Conservation (phyloP, 345 rosid species). For the Moricandia moricandioides region DNA sequence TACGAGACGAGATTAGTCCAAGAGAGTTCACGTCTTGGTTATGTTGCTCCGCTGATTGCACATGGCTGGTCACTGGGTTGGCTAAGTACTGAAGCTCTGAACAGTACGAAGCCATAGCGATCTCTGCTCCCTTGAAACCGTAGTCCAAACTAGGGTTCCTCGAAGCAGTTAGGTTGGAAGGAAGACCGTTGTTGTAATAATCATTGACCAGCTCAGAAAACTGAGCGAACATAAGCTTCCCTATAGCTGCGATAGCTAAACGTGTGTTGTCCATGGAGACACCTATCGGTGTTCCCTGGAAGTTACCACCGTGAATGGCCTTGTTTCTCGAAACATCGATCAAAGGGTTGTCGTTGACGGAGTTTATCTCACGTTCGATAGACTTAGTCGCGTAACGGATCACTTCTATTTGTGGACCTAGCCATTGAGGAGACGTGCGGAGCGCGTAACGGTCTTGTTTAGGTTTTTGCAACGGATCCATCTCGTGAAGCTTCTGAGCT, state of each 20-base stretch:
- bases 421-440: conserved; percentile 76
- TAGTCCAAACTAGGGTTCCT: conserved; percentile 69
- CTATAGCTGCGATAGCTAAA: conserved; percentile 62
- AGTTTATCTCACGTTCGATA: conserved; percentile 75
- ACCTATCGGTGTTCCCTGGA: conserved; percentile 88
- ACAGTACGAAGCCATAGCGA: conserved; percentile 81
- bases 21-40: conserved; percentile 78
- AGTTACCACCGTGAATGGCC: conserved; percentile 78
- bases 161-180: conserved; percentile 62
- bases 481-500: conserved; percentile 61
- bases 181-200: conserved; percentile 75
- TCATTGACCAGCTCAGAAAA: conserved; percentile 76
- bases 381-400: conserved; percentile 62
- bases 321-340: conserved; percentile 70
- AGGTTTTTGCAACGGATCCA: conserved; percentile 71
- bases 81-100: conserved; percentile 73
- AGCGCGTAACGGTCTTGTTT: conserved; percentile 76
- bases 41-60: conserved; percentile 76
- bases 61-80: conserved; percentile 76
- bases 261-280: conserved; percentile 81
- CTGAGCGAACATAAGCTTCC: conserved; percentile 81
- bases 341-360: conserved; percentile 73
- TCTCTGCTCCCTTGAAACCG: conserved; percentile 80
- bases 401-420: conserved; percentile 76
- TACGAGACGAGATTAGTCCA: conserved; percentile 64